Percentiles rank a stretch among this genome's conserved stretches.
These are phyloP conservation scores for Colletotrichum chrysophilum DNA, from an alignment of 2,329 filamentous ascomycete genomes.

Conservation along the genomic window DNA sequence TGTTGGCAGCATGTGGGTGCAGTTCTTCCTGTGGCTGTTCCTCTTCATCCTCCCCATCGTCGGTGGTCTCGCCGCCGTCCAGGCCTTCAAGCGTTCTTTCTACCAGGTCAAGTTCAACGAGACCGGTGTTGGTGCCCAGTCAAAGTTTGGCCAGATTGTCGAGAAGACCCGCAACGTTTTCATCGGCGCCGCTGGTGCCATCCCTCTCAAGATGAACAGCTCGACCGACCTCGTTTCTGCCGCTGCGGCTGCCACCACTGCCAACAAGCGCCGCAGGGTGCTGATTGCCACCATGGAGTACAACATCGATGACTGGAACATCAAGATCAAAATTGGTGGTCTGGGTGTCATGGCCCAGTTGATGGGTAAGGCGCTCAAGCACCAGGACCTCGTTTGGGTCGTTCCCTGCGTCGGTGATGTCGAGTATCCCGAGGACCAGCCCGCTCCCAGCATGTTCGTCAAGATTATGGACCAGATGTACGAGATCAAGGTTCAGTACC, in stretches of 20 bases:
- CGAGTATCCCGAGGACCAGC: conserved; percentile 65
- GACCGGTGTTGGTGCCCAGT: conserved; percentile 36
- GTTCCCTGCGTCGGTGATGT: conserved; percentile 67
- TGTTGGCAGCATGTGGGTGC: conserved; percentile 54
- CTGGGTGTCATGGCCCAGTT: conserved; percentile 74
- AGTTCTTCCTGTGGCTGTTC: conserved; percentile 58
- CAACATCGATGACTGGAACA: conserved; percentile 72
- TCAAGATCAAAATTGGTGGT: conserved; percentile 76
- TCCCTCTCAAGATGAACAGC: conserved; percentile 24
- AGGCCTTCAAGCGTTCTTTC: conserved; percentile 62
- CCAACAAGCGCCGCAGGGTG: conserved; percentile 53
- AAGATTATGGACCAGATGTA: conserved; percentile 66
- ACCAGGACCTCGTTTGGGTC: conserved; percentile 70
- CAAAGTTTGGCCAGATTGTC: conserved; percentile 57
- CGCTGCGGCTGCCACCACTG: conserved; percentile 23
- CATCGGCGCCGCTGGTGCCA: conserved; percentile 30
- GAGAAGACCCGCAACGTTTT: conserved; percentile 29
- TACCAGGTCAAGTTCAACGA: conserved; percentile 44
- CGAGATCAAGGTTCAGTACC: conserved; percentile 68
- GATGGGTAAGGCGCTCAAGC: conserved; percentile 69
- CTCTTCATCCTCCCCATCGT: conserved; percentile 57
- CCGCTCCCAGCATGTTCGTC: conserved; percentile 65
- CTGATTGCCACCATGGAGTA: conserved; percentile 78
- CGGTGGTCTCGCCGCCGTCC: conserved; percentile 54
- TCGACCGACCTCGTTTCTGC: conserved; percentile 25